Evolutionary conservation across 2,329 filamentous ascomycete species (phyloP), one percentile per base, ranked within the genome.

Genomic region (Cercospora brassicicola): DNA sequence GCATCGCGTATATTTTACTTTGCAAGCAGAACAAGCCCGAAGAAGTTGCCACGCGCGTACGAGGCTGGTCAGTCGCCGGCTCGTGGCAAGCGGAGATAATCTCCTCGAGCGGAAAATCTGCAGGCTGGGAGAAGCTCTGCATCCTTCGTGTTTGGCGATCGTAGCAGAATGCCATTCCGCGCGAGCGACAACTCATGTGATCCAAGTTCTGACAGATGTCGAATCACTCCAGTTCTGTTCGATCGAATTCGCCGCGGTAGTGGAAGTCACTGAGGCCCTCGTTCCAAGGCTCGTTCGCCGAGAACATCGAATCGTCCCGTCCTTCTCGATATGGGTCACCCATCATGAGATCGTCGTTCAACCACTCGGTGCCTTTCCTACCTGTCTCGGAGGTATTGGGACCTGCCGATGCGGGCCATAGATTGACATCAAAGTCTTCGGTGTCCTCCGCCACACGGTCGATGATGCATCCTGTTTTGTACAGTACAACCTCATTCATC

Each of bases 41-140:
- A 28, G 82, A 88, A 62, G 91, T 96, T 60, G 92, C 90, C 79
- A 78, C 82, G 68, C 81, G 85, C 59, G 87, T 95, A 68, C 80
- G 82, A 48, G 75, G 72, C 2, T 88, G 91, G 87, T 82, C 81
- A n/a, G 66, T 70, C 13, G 33, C 33, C n/a, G 33, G 42, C 20
- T 64, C 61, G 11, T 98, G 94, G 95, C 84, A 79, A 69, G 92
- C 88, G 9, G 89, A 93, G 78, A 92, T 87, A 18, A 93, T 96
- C 4, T 90, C 91, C 6, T 86, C 85, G 64, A 97, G 93, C 79
- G 94, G 94, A 59, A 93, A 90, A 83, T 88, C 91, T 79, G 94
- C 91, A 31, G 95, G 95, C 0, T 97, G 94, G 94, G 95, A 99
- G 83, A 96, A 91, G 82, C 83, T 99, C 79, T 90, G 93, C 76